Conservation (phyloP, 2,329 filamentous ascomycete species). For the Monilinia polystroma region DNA sequence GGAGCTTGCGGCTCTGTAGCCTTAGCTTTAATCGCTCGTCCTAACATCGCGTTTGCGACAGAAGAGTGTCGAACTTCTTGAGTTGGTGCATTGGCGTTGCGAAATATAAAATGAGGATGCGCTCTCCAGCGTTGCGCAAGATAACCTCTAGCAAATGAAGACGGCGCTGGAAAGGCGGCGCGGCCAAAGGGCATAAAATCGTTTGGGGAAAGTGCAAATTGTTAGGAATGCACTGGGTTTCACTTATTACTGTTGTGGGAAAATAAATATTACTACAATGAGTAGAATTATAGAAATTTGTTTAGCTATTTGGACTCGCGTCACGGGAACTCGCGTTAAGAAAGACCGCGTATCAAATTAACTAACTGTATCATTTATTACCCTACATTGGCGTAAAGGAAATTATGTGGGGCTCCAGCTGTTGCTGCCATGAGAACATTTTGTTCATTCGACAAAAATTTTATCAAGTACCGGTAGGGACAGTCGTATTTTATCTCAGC, state of each 20-base stretch:
- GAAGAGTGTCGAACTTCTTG: constrained; percentile 33
- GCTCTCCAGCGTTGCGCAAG: constrained; percentile 37
- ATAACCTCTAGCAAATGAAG: constrained; percentile 33
- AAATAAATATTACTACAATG: background rate
- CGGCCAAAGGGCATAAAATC: constrained; percentile 40
- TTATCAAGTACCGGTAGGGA: too few relatives aligned
- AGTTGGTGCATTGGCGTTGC: constrained; percentile 30
- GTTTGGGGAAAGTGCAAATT: constrained; percentile 22
- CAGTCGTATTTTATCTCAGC: too few relatives aligned
- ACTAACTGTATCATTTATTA: background rate
- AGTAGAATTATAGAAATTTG: constrained; percentile 2
- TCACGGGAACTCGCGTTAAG: constrained; percentile 10
- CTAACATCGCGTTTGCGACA: constrained; percentile 41
- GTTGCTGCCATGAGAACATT: background rate
- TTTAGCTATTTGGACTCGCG: constrained; percentile 11
- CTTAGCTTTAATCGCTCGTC: constrained; percentile 34
- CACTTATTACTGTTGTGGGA: constrained; percentile 1
- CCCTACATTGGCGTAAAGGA: constrained; percentile 7
- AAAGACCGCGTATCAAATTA: constrained; percentile 14
- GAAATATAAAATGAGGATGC: constrained; percentile 25
- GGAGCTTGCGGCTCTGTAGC: constrained; percentile 23
- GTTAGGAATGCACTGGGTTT: constrained; percentile 26
- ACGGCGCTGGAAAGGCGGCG: constrained; percentile 32
- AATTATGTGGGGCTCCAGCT: constrained; percentile 2
- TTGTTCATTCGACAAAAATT: too few relatives aligned